Conservation (phyloP, 2,329 filamentous ascomycete species). For the Chaetomium strumarium region DNA sequence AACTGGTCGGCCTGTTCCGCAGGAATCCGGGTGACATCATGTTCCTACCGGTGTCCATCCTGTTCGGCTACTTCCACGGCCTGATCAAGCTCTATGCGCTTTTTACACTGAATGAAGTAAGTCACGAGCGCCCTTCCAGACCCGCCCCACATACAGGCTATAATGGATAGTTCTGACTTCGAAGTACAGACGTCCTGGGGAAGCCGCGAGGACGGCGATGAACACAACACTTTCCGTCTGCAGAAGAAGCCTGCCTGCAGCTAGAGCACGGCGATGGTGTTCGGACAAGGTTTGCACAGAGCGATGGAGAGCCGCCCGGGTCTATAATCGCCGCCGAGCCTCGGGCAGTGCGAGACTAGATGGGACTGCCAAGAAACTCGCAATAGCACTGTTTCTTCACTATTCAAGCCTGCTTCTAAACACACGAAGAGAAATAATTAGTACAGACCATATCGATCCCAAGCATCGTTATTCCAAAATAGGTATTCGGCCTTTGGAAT, state of each 20-base stretch:
- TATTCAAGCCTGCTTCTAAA: too few relatives aligned
- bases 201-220: conserved; percentile 84
- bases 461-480: too few relatives aligned
- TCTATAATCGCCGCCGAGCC: too few relatives aligned
- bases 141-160: neutral
- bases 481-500: too few relatives aligned
- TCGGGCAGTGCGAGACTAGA: too few relatives aligned
- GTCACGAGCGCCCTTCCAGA: too few relatives aligned
- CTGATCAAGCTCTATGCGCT: conserved; percentile 87
- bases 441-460: too few relatives aligned
- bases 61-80: conserved; percentile 91
- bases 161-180: neutral
- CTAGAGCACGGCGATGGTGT: conserved; percentile 33
- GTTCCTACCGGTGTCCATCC: conserved; percentile 75
- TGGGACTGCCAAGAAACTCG: too few relatives aligned
- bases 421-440: too few relatives aligned
- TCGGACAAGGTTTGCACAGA: conserved; percentile 28
- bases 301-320: neutral
- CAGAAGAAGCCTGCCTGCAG: conserved; percentile 28
- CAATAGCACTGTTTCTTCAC: too few relatives aligned
- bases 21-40: conserved; percentile 76
- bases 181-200: conserved; percentile 82
- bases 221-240: conserved; percentile 53
- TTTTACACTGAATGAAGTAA: conserved; percentile 76
- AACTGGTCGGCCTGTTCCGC: conserved; percentile 79